Base-by-base conservation (phyloP, 495 filamentous ascomycete species). In the Corynascus novoguineensis region DNA sequence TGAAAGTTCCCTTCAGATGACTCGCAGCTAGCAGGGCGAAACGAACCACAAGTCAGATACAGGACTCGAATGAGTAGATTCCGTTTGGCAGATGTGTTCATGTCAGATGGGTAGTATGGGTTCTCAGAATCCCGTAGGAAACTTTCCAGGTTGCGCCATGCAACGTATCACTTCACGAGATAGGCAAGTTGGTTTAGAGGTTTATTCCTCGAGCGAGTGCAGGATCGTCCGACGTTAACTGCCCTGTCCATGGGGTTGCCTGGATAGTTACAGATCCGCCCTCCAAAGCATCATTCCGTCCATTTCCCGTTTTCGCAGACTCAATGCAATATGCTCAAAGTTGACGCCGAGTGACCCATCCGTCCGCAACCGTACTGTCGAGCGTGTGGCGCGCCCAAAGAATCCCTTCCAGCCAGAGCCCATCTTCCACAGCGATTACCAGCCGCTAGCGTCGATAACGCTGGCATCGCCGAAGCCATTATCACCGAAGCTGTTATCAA, bases 311-410 rank as follows among this genome's bases (percentile, higher is more conserved):
- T 62, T 63, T 59, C 64, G 62, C 67, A 68, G 60, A 61, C 61
- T 70, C 53, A 66, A 70, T 69, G 63, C 63, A 68, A 66, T 60
- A 68, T 65, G 66, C 65, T 62, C 63, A 68, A 64, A 61, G 60
- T 60, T 66, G 67, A 70, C 67, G 67, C 67, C 67, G 53, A 64
- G 57, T 67, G 57, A 65, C 64, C 67, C 67, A 63, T 67, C 60
- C 67, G 62, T 64, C 60, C 60, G 59, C 60, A 65, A 65, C 54
- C 67, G 46, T 50, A 52, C 49, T 37, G 35, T 44, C 49, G 56
- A 55, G 54, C 55, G 58, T 63, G 64, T 61, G 52, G 60, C 44
- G 57, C 57, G 59, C 55, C 50, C 55, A 44, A 59, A 58, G 50
- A 57, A 60, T 50, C 24, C 21, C 55, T 47, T 55, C 53, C 27